Evolutionary conservation across 441 rosid species (phyloP), one percentile per base, ranked within the genome.

Genomic region (Populus hybrid): DNA sequence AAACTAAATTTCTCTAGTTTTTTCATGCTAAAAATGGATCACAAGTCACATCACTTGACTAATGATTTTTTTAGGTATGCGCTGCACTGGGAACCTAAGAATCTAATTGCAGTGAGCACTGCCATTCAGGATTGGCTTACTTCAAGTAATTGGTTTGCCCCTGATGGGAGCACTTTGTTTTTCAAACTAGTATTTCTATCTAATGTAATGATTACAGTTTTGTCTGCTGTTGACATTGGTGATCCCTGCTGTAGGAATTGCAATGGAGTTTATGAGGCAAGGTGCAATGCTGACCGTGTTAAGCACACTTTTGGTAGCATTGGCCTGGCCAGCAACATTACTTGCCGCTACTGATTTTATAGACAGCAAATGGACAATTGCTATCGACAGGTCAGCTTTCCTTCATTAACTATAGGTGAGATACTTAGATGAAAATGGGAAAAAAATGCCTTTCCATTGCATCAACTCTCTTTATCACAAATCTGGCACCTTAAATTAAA

Each of bases 91-190:
- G 99, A 95, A 86, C 89, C 99, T 56, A 84, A 86, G 80, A 88
- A 89, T 83, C 88, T 95, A 76, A 91, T 93, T 83, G 90, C 93
- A 79, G 91, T 95, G 82, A 95, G 99, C 92, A 91, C 95, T 45
- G 94, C 97, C 31, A 89, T 95, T 82, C 97, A 87, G 85, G 99
- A 95, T 84, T 95, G 97, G 96, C 91, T 95, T 81, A 93, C 98
- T 78, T 95, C 99, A 87, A 91, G 99, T 95, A 93, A 83, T 85
- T 81, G 74, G 68, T 83, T 81, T 82, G 77, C 64, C 74, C 78
- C 78, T 83, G 74, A 64, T 75, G 74, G 77, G 83, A 77, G 40
- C 65, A 4, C 56, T 4, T 45, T 45, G 56, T 45, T 45, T 45
- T 3, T 45, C 56, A 45, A 45, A 45, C 56, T 64, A 68, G 68